Evolutionary conservation across 2,329 filamentous ascomycete species (phyloP).

Genomic region (Mollisiaceae sp.): DNA sequence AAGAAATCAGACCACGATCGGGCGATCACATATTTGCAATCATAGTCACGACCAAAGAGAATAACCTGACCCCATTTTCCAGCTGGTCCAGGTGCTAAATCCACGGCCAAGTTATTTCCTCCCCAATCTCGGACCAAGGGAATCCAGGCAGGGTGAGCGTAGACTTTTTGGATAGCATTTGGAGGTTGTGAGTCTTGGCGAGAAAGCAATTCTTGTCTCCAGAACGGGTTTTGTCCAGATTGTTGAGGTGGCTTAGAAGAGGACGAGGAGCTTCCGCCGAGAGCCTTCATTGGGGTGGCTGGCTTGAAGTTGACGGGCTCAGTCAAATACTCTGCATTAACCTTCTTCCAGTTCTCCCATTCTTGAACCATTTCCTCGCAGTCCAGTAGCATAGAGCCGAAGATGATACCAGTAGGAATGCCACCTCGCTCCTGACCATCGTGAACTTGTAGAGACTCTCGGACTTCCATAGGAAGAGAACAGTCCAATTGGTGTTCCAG

Average conservation of each 20-base stretch:
- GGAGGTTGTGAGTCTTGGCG: conserved; percentile 89
- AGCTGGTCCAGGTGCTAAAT: conserved; percentile 85
- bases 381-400: conserved; percentile 93
- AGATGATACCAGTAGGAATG: conserved; percentile 87
- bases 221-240: conserved; percentile 63
- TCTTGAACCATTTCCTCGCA: conserved; percentile 98
- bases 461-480: conserved; percentile 88
- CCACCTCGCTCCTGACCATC: conserved; percentile 98
- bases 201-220: conserved; percentile 83
- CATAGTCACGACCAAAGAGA: conserved; percentile 95
- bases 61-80: conserved; percentile 98
- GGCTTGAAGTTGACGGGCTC: conserved; percentile 60
- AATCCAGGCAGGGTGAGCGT: conserved; percentile 94
- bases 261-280: conserved; percentile 68
- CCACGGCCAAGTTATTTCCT: conserved; percentile 94
- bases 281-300: conserved; percentile 71
- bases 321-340: conserved; percentile 84
- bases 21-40: conserved; percentile 96
- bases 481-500: conserved; percentile 95
- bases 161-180: conserved; percentile 86
- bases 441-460: conserved; percentile 88
- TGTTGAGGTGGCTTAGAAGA: conserved; percentile 67
- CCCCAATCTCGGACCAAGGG: conserved; percentile 97
- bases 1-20: conserved; percentile 90
- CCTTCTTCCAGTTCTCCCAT: conserved; percentile 94